Evolutionary conservation across 2,329 filamentous ascomycete genomes (phyloP).

Genomic region (Neonectria punicea): DNA sequence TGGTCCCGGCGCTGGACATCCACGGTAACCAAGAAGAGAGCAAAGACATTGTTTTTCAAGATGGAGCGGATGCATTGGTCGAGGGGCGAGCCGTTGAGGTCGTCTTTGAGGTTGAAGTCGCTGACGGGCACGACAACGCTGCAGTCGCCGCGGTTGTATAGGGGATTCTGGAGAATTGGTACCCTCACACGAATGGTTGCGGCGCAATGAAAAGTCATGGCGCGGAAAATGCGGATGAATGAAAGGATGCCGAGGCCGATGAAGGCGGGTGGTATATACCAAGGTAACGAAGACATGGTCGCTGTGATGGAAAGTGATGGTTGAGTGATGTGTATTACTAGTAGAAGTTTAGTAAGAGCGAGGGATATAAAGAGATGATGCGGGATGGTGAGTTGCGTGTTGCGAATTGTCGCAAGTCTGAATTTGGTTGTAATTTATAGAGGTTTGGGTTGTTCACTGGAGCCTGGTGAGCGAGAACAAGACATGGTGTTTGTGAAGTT

Average conservation of each 20-base stretch:
- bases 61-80: slow-evolving; percentile 15
- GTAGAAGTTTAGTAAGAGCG: background rate
- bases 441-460: background rate
- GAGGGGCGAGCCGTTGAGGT: background rate
- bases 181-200: background rate
- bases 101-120: no score
- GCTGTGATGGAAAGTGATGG: no score
- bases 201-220: background rate
- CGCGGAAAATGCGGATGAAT: background rate
- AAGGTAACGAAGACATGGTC: background rate
- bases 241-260: background rate
- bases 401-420: background rate
- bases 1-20: background rate
- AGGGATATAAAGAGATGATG: background rate
- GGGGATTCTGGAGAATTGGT: background rate
- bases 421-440: background rate
- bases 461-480: background rate
- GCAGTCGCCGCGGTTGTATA: background rate
- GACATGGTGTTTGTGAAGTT: no score
- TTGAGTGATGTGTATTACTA: no score
- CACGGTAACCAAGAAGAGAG: slow-evolving; percentile 18
- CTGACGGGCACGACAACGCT: slow-evolving; percentile 27
- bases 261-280: background rate
- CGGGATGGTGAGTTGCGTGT: background rate
- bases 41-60: slow-evolving; percentile 11